A percentile compares a stretch with the other conserved stretches of the same genome.
Evolutionary conservation across 164 flowering plant species (phyloP).

Genomic region (Houttuynia cordata): DNA sequence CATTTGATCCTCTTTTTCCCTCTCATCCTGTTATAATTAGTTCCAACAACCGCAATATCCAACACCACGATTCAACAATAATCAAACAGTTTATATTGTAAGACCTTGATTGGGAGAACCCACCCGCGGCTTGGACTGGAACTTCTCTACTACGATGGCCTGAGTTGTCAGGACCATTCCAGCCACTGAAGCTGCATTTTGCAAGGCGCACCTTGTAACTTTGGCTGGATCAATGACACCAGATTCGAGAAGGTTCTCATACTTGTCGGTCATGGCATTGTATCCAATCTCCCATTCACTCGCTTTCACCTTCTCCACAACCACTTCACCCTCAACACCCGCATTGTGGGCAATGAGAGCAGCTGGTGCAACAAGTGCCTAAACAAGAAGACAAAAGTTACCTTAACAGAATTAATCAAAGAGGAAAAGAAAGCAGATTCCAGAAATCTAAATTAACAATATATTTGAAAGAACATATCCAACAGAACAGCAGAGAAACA

Average conservation of each 20-base stretch:
- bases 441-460: too few relatives aligned
- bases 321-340: constrained; percentile 96
- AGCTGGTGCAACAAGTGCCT: constrained; percentile 60
- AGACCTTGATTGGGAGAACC: constrained; percentile 65
- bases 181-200: constrained; percentile 94
- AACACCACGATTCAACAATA: too few relatives aligned
- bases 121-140: constrained; percentile 47
- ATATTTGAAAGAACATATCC: too few relatives aligned
- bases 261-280: constrained; percentile 87
- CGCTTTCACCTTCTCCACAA: constrained; percentile 82
- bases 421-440: too few relatives aligned
- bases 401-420: background rate
- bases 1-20: too few relatives aligned
- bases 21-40: too few relatives aligned
- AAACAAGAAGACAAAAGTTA: background rate
- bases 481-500: too few relatives aligned
- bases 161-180: constrained; percentile 99
- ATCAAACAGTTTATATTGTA: constrained; percentile 17
- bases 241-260: constrained; percentile 69
- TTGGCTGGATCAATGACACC: constrained; percentile 99
- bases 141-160: constrained; percentile 94
- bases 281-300: constrained; percentile 94
- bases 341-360: constrained; percentile 92
- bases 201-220: constrained; percentile 89
- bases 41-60: too few relatives aligned